Base-by-base conservation (phyloP, 2,329 filamentous ascomycete species). In the Rutstroemia sydowiana region DNA sequence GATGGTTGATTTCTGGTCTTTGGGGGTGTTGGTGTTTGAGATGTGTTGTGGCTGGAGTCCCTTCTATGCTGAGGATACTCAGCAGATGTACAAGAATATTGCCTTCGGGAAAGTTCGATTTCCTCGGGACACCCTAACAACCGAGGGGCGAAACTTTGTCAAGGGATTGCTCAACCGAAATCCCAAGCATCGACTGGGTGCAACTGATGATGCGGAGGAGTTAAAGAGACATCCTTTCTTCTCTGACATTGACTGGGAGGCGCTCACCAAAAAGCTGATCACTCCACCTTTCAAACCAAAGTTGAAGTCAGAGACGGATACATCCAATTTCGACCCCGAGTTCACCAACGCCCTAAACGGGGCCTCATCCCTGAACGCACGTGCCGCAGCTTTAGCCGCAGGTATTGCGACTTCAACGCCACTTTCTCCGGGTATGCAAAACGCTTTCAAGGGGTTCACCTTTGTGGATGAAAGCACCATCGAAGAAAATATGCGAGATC, bases 41-140 rank as follows among this genome's bases (percentile, higher is more conserved):
- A 98, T 98, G 93, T 98, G 93, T 74, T 98, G 93, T 64, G 93
- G 93, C 31, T 98, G 93, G 93, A 96, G 90, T 64, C 93, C 93
- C 0, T 98, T 98, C 72, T 98, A 97, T 63, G 93, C 93, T 52
- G 93, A 98, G 66, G 93, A 98, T 66, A 98, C 93, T 0, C 93
- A 98, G 70, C 93, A 98, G 69, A 98, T 98, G 93, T 98, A 98
- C 76, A 98, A 98, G 76, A 98, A 98, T 73, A 98, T 98, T 67
- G 93, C 93, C 0, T 98, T 98, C 66, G 93, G 93, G 67, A 98
- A 98, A 68, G 93, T 98, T 53, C 81, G 93, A 55, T 98, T 98
- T 69, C 93, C 93, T 7, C 82, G 91, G 59, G 93, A 98, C 69
- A 95, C 93, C 1, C 75, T 98, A 30, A 96, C 90, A 55, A 86